Conservation (phyloP, 2,329 filamentous ascomycete genomes). For the Trichoderma sp. region DNA sequence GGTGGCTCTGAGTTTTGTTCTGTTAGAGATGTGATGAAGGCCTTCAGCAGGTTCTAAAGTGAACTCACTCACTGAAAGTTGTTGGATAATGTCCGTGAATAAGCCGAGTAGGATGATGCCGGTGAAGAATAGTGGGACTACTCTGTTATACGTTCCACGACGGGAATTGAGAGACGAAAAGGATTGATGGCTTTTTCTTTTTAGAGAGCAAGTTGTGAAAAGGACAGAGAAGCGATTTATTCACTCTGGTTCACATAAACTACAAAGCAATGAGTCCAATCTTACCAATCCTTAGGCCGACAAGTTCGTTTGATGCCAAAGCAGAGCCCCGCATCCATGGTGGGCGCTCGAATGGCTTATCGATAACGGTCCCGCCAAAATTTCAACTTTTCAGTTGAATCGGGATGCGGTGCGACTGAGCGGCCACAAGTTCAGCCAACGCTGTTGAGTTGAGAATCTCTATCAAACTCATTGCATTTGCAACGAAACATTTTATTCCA, state of each 20-base stretch:
- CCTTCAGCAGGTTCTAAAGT: not conserved
- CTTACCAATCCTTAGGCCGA: slow-evolving; percentile 7
- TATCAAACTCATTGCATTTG: not conserved
- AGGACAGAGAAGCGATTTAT: not conserved
- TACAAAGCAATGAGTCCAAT: not conserved
- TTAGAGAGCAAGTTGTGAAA: not conserved
- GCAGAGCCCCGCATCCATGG: slow-evolving; percentile 25
- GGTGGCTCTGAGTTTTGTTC: not conserved
- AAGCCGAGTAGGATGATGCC: not conserved
- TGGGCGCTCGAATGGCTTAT: slow-evolving; percentile 27
- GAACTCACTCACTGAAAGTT: not conserved
- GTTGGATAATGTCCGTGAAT: not conserved
- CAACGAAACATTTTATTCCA: too few relatives aligned
- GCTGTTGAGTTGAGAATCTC: not conserved
- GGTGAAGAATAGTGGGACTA: not conserved
- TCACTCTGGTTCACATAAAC: not conserved
- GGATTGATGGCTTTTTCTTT: not conserved
- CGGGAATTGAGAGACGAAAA: not conserved
- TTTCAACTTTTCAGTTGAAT: slow-evolving; percentile 22
- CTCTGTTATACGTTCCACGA: not conserved
- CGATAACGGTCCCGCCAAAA: slow-evolving; percentile 32
- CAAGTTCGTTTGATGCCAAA: slow-evolving; percentile 9
- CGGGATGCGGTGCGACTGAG: slow-evolving; percentile 4
- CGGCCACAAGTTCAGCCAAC: not conserved
- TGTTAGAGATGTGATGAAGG: not conserved